Evolutionary conservation across 2,329 filamentous ascomycete genomes (phyloP).

Genomic region (Colletotrichum sp.): DNA sequence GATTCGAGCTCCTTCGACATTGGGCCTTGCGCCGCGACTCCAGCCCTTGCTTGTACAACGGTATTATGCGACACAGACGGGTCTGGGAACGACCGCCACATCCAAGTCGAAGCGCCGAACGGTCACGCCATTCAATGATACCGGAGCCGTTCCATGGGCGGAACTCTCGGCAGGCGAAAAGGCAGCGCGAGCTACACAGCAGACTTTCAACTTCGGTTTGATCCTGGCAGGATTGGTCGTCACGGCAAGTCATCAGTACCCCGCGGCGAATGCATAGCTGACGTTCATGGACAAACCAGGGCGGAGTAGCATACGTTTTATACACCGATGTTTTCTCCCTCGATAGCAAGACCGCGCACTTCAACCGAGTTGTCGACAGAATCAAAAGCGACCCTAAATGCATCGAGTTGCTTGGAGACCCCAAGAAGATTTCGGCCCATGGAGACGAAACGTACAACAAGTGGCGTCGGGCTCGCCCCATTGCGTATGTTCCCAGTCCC

Average conservation of each 20-base stretch:
- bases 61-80: conserved; percentile 64
- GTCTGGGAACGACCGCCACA: conserved; percentile 37
- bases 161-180: conserved; percentile 80
- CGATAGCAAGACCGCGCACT: conserved; percentile 85
- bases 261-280: neutral
- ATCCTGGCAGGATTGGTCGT: conserved; percentile 76
- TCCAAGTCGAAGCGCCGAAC: conserved; percentile 63
- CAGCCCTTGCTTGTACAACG: conserved; percentile 46
- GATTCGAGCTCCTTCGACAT: conserved; percentile 33
- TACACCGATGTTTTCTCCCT: conserved; percentile 84
- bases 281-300: conserved; percentile 47
- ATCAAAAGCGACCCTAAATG: conserved; percentile 77
- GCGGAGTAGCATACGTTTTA: conserved; percentile 78
- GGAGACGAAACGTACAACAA: conserved; percentile 83
- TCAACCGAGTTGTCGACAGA: conserved; percentile 83
- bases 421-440: conserved; percentile 77
- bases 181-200: conserved; percentile 83
- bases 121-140: conserved; percentile 86
- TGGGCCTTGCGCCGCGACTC: conserved; percentile 31
- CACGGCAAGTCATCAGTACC: conserved; percentile 61
- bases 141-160: conserved; percentile 81
- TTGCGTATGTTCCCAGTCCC: conserved; percentile 51
- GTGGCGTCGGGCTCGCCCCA: conserved; percentile 73
- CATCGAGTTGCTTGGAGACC: conserved; percentile 74
- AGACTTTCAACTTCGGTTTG: conserved; percentile 85